Percentiles rank a stretch among this genome's conserved stretches.
Evolutionary conservation across 768 basidiomycete genomes (phyloP).

Genomic region (Podaxis rugospora): DNA sequence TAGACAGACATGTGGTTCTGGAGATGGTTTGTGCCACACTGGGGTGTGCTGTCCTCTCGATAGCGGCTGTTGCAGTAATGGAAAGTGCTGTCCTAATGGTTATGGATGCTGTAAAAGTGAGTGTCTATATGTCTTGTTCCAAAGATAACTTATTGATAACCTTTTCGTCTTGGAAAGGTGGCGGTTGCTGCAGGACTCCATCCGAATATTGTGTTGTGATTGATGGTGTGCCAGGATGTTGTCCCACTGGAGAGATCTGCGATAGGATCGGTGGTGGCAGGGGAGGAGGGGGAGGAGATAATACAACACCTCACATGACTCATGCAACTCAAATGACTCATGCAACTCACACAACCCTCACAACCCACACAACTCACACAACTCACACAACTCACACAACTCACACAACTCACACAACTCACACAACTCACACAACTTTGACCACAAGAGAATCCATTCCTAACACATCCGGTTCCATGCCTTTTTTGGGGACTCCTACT

Average conservation of each 20-base stretch:
- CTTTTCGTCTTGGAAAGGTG: not conserved
- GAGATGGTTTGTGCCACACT: not conserved
- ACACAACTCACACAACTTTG: not conserved
- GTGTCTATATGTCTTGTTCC: not conserved
- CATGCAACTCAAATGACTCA: not conserved
- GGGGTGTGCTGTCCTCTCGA: conserved; percentile 5
- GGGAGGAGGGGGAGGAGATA: not conserved
- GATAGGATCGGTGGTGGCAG: not conserved
- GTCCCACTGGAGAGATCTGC: conserved; percentile 4
- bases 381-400: too few species aligned
- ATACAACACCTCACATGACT: too few species aligned
- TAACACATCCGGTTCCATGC: not conserved
- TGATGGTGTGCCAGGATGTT: not conserved
- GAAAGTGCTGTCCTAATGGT: not conserved
- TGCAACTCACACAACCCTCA: not conserved
- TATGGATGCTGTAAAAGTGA: conserved; percentile 4
- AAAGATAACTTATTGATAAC: not conserved
- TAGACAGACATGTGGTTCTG: conserved; percentile 1
- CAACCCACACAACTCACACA: not conserved
- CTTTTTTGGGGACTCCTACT: not conserved
- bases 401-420: too few species aligned
- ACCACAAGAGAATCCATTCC: not conserved
- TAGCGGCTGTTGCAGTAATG: not conserved
- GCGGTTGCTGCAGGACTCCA: not conserved
- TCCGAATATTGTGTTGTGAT: not conserved